These are phyloP conservation scores for Triticum aestivum DNA, from an alignment of 176 grass and related monocot genomes.

Conservation along the genomic window DNA sequence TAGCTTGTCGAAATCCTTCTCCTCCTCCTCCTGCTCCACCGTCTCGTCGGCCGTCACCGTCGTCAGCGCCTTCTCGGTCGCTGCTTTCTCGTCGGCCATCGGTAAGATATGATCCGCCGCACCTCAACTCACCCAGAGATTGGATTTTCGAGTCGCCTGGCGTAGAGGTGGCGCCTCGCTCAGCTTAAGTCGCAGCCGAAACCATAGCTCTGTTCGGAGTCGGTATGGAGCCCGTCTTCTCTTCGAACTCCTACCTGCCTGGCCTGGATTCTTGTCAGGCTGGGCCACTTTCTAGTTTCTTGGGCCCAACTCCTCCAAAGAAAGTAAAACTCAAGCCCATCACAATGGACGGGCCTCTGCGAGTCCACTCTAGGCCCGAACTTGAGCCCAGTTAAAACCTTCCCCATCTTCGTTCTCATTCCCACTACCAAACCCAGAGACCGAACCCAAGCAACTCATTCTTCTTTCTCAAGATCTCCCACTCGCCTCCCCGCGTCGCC, in stretches of 20 bases:
- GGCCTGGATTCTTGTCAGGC: too few relatives aligned
- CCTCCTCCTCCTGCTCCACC: not conserved
- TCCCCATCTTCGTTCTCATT: not conserved
- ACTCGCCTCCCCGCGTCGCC: not conserved
- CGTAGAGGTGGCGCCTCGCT: too few relatives aligned
- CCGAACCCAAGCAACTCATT: not conserved
- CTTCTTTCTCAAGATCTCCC: conserved; percentile 33
- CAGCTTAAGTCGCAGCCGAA: not conserved
- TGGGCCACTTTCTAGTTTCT: too few relatives aligned
- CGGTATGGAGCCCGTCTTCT: not conserved
- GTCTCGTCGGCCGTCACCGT: not conserved
- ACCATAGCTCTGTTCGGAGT: not conserved
- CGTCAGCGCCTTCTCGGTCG: not conserved
- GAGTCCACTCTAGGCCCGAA: not conserved
- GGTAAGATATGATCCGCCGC: too few relatives aligned
- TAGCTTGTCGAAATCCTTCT: not conserved
- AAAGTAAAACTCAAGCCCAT: too few relatives aligned
- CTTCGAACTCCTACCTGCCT: too few relatives aligned
- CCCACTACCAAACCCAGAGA: conserved; percentile 9
- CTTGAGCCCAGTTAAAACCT: not conserved
- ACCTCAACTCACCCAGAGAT: not conserved
- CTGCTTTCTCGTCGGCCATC: not conserved
- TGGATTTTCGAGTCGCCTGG: not conserved
- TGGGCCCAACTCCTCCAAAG: too few relatives aligned
- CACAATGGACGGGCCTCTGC: too few relatives aligned